These are phyloP conservation scores for Eimeria zaria DNA, from an alignment of 169 alveolate genomes.

Conservation along the genomic window DNA sequence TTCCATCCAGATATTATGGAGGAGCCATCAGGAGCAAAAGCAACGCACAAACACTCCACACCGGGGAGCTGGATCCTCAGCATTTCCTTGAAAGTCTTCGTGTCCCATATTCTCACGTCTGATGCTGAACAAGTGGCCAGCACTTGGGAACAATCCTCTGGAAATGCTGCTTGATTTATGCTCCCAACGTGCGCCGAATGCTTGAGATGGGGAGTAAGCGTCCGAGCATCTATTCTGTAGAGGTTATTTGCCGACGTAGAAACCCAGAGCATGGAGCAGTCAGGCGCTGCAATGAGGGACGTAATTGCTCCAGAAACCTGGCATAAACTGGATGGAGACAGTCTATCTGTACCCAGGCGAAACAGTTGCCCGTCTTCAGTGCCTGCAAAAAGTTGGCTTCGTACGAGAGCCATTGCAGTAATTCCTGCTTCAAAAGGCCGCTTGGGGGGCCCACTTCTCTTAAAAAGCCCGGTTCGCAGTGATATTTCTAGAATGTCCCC, in stretches of 20 bases:
- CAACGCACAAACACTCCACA: constrained; percentile 93
- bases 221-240: constrained; percentile 95
- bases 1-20: constrained; percentile 73
- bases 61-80: constrained; percentile 95
- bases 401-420: constrained; percentile 91
- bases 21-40: constrained; percentile 79
- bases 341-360: constrained; percentile 89
- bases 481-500: constrained; percentile 83
- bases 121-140: constrained; percentile 95
- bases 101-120: constrained; percentile 97
- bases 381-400: constrained; percentile 95
- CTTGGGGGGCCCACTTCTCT: constrained; percentile 92
- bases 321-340: constrained; percentile 79
- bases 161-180: constrained; percentile 89
- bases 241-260: constrained; percentile 94
- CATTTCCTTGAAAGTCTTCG: constrained; percentile 93
- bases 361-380: constrained; percentile 96
- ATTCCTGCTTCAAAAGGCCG: constrained; percentile 93
- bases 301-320: constrained; percentile 96
- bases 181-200: constrained; percentile 95
- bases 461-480: constrained; percentile 90
- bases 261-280: constrained; percentile 94
- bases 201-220: constrained; percentile 94
- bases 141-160: constrained; percentile 82
- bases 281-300: constrained; percentile 93